Base-by-base conservation (phyloP, 1,139 yeast species). In the Oligophagozyma castellii region DNA sequence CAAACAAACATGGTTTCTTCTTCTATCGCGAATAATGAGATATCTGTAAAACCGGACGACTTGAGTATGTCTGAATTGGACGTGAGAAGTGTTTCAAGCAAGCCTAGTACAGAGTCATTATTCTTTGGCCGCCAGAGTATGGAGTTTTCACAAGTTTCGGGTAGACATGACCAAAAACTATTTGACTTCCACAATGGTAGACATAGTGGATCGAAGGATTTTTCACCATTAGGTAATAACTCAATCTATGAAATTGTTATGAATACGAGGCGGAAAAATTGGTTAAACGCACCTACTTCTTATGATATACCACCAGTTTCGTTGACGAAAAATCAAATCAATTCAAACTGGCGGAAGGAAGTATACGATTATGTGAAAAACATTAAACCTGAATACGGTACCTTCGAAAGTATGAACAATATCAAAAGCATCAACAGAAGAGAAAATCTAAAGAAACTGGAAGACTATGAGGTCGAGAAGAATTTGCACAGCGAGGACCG, bases 221-320 rank as follows among this genome's bases (percentile, higher is more conserved):
- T 66, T 29, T 70, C 78, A 8, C 83, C 86, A 1, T 54, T 79
- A 39, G 92, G 92, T 0, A 76, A 81, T 32, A 80, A 79, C 47
- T 75, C 93, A 5, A 73, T 83, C 26, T 78, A 68, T 45, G 92
- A 78, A 43, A 56, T 78, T 35, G 74, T 81, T 1, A 49, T 53
- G 56, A 53, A 53, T 27, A 53, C 56, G 5, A 42, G 56, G 32
- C 38, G 53, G 23, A 51, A 43, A 26, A 44, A 50, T 29, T 53
- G 58, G 58, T 29, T 78, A 31, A 63, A 62, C 29, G 65, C 75
- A 3, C 96, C 98, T 0, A 76, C 95, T 0, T 59, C 69, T 2
- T 64, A 65, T 29, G 98, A 89, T 43, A 89, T 89, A 12, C 95
- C 96, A 0, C 86, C 78, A 19, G 76, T 84, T 12, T 73, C 67